These are phyloP conservation scores for Dichotomopilus funicola DNA, from an alignment of 2,329 filamentous ascomycete genomes.

Conservation along the genomic window DNA sequence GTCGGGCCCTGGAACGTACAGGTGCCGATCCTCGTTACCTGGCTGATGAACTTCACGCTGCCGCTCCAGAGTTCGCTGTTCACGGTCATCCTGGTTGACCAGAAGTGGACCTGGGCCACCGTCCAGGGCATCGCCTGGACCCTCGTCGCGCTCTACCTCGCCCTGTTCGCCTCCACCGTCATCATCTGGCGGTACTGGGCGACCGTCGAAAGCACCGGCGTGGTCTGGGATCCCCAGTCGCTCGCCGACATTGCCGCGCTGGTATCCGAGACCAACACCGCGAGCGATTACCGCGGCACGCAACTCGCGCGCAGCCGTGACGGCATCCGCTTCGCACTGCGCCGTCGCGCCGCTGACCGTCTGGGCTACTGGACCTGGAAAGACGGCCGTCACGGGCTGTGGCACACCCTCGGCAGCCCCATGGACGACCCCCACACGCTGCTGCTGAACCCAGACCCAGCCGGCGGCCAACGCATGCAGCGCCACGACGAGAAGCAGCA, in stretches of 20 bases:
- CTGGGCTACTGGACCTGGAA: constrained; percentile 83
- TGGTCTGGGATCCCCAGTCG: constrained; percentile 79
- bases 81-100: constrained; percentile 51
- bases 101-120: constrained; percentile 70
- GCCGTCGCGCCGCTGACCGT: constrained; percentile 55
- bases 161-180: constrained; percentile 53
- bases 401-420: constrained; percentile 67
- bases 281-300: constrained; percentile 63
- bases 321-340: constrained; percentile 48
- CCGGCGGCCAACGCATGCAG: constrained; percentile 21
- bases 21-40: constrained; percentile 60
- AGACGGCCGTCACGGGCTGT: constrained; percentile 57
- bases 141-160: constrained; percentile 64
- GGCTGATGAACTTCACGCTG: constrained; percentile 72
- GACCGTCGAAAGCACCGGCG: constrained; percentile 57
- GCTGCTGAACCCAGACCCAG: constrained; percentile 18
- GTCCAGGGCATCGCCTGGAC: constrained; percentile 75
- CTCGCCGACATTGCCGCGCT: constrained; percentile 75
- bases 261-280: constrained; percentile 71
- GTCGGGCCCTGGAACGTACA: constrained; percentile 60
- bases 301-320: constrained; percentile 51
- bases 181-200: constrained; percentile 58
- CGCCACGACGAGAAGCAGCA: constrained; percentile 17
- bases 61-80: constrained; percentile 77
- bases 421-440: constrained; percentile 37